Base-by-base conservation (phyloP, 2,329 filamentous ascomycete genomes). In the Pestalotiopsis sp. region DNA sequence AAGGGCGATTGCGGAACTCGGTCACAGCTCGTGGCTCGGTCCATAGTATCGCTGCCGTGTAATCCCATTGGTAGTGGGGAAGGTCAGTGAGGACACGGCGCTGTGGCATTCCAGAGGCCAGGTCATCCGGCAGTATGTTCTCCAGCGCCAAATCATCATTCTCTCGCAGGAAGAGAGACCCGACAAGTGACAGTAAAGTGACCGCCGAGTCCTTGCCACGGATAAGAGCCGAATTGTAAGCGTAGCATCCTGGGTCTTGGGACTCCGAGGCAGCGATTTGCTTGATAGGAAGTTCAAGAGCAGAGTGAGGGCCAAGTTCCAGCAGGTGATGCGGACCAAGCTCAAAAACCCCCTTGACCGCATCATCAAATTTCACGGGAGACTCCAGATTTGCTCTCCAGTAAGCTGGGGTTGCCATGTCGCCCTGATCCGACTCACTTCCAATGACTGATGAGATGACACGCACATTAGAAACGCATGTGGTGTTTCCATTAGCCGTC, bases 341-440 rank as follows among this genome's bases (percentile, higher is more conserved):
- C 52, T 69, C 70, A 3, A 71, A 4, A 6, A 59, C 25, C 3
- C 14, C 25, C 14, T 13, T n/a, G 4, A 70, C 25, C 1, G 71
- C 70, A 3, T 71, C 60, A 4, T 64, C 52, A 45, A 73, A 73
- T 1, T 62, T 56, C 2, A 73, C 71, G 0, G 72, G 70, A 0
- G 68, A 69, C 27, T 71, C 71, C 1, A 73, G 67, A 31, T 72
- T 72, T 3, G 56, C 56, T 7, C 70, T 36, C 72, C 71, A 73
- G 36, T 73, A 73, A 12, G 41, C 17, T 6, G 31, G 31, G 31
- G 25, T 25, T 31, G 59, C 25, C 25, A 20, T n/a, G 6, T 62
- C 23, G 17, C 13, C 13, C 17, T 45, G 41, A 17, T 45, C 4
- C n/a, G 45, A 52, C 13, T 52, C 14, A 13, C 25, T 27, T 59